phyloP scores from a whole-genome alignment of 1,284 basidiomycete genomes.

The Baeospora myosura region DNA sequence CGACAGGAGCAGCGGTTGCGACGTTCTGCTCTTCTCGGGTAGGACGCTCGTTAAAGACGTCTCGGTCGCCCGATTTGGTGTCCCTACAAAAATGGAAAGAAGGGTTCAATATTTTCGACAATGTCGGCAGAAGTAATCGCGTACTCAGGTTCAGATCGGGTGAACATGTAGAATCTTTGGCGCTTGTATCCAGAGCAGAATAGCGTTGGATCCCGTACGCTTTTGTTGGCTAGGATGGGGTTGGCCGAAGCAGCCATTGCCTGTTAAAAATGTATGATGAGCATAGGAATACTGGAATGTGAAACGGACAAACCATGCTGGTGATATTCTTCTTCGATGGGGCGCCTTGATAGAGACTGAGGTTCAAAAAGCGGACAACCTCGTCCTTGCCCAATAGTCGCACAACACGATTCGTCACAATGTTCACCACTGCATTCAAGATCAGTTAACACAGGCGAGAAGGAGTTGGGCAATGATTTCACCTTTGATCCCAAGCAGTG shows the following conservation, averaged over 20 bases:
- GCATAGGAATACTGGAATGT: background rate
- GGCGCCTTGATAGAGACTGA: constrained; percentile 88
- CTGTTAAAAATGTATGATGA: constrained; percentile 29
- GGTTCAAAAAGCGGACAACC: constrained; percentile 82
- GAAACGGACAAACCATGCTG: constrained; percentile 57
- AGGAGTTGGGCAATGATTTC: constrained; percentile 15
- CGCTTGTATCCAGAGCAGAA: constrained; percentile 93
- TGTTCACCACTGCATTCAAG: constrained; percentile 87
- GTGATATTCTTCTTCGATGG: constrained; percentile 82
- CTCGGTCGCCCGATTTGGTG: constrained; percentile 82
- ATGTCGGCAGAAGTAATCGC: constrained; percentile 20
- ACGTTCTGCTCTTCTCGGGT: constrained; percentile 95
- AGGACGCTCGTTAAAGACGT: constrained; percentile 97
- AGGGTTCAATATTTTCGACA: background rate
- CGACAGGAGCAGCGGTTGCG: constrained; percentile 57
- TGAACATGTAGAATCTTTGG: constrained; percentile 95
- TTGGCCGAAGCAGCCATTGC: constrained; percentile 95
- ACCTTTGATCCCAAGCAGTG: constrained; percentile 94
- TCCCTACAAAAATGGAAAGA: constrained; percentile 47
- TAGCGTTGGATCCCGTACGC: constrained; percentile 82
- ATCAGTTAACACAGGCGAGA: background rate
- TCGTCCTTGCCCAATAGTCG: constrained; percentile 93
- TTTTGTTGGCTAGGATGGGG: constrained; percentile 83
- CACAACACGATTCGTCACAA: constrained; percentile 88
- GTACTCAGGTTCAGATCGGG: constrained; percentile 84